Conservation (phyloP, 139 green algal species). For the Ostreobium quekettii region DNA sequence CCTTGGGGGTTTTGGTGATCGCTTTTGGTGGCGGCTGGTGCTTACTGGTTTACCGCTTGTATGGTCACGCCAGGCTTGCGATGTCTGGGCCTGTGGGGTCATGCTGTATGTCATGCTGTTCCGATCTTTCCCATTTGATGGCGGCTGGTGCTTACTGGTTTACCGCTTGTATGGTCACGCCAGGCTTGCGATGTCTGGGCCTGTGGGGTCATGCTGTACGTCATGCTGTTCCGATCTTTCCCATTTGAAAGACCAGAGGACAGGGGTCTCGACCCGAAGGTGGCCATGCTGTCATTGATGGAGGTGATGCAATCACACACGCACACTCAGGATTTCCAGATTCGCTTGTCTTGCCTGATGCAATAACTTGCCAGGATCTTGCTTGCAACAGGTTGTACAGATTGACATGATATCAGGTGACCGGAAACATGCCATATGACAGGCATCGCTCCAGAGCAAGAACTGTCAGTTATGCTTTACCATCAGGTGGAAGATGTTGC, state of each 20-base stretch:
- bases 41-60: no score
- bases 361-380: neutral
- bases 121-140: conserved; percentile 94
- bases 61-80: conserved; percentile 24
- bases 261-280: neutral
- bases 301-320: neutral
- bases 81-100: conserved; percentile 75
- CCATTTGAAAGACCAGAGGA: neutral
- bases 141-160: no score
- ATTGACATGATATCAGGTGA: neutral
- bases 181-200: conserved; percentile 24
- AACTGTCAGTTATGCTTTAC: no score
- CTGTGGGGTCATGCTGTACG: conserved; percentile 1
- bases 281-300: neutral
- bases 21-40: no score
- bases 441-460: neutral
- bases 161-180: no score
- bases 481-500: no score
- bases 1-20: no score
- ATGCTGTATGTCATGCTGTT: conserved; percentile 97
- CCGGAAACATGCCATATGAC: neutral
- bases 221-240: neutral
- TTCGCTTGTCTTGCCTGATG: no score
- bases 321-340: neutral
- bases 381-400: neutral